phyloP scores from a whole-genome alignment of 2,329 filamentous ascomycete genomes.

The Teratosphaeria pseudoeucalypti region DNA sequence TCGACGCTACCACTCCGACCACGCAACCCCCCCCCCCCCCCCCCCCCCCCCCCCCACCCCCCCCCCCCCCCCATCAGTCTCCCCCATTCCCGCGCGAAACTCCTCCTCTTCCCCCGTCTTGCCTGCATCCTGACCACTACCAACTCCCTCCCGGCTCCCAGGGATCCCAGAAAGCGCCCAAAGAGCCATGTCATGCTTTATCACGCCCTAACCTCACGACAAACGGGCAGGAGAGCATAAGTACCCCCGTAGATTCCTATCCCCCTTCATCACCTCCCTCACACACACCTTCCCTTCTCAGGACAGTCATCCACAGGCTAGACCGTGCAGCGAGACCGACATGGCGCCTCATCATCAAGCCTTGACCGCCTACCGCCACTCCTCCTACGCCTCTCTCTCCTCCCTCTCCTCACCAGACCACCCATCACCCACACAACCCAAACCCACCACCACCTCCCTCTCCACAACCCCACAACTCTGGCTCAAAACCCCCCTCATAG shows the following conservation, averaged over 20 bases:
- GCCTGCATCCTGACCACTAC: not conserved
- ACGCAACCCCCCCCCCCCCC: not conserved
- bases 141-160: not conserved
- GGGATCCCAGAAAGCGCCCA: not conserved
- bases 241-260: not conserved
- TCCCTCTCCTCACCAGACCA: not conserved
- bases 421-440: not conserved
- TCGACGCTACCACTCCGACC: not conserved
- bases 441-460: not conserved
- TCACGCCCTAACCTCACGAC: not conserved
- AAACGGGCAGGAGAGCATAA: not conserved
- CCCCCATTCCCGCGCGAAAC: not conserved
- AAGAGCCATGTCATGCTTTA: not conserved
- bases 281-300: not conserved
- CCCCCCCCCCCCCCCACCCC: not conserved
- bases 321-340: not conserved
- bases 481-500: constrained; percentile 61
- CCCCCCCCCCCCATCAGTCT: not conserved
- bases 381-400: not conserved
- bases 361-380: not conserved
- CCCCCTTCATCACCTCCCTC: not conserved
- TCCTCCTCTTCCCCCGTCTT: not conserved
- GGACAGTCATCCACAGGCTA: not conserved
- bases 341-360: not conserved
- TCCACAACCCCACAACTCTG: constrained; percentile 40